Conservation (phyloP, 331 rosid genomes). For the Quercus phellos region DNA sequence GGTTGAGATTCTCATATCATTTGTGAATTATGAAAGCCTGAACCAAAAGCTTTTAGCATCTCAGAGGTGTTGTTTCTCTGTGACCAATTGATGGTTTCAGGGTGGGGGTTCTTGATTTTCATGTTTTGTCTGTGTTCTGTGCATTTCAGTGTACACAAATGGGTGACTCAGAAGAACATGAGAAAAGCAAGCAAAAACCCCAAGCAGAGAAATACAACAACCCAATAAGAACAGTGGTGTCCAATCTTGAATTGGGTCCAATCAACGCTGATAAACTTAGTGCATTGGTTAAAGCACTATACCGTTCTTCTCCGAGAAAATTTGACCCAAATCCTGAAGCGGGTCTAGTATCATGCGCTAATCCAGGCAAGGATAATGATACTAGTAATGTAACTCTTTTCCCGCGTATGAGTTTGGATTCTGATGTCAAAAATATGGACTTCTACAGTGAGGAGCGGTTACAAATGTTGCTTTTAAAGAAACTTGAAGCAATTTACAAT, state of each 20-base stretch:
- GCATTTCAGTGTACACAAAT: background rate
- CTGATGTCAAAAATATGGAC: background rate
- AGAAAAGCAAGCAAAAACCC: background rate
- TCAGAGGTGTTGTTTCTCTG: background rate
- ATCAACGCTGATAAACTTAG: background rate
- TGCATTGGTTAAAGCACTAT: background rate
- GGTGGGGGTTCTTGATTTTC: background rate
- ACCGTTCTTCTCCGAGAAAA: background rate
- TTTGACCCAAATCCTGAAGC: background rate
- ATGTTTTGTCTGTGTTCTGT: background rate
- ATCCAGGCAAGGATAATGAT: background rate
- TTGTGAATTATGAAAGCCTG: background rate
- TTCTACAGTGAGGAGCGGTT: background rate
- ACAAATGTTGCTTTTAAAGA: background rate
- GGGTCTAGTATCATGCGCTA: background rate
- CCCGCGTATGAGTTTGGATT: background rate
- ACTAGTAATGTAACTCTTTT: background rate
- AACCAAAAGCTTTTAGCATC: background rate
- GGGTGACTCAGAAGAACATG: background rate
- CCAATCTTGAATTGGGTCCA: background rate
- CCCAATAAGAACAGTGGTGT: background rate
- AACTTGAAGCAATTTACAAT: background rate
- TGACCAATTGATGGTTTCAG: background rate
- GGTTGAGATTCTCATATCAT: background rate
- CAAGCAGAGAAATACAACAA: background rate